Evolutionary conservation across 2,329 filamentous ascomycete species (phyloP).

Genomic region (Decorospora gaudefroyi): DNA sequence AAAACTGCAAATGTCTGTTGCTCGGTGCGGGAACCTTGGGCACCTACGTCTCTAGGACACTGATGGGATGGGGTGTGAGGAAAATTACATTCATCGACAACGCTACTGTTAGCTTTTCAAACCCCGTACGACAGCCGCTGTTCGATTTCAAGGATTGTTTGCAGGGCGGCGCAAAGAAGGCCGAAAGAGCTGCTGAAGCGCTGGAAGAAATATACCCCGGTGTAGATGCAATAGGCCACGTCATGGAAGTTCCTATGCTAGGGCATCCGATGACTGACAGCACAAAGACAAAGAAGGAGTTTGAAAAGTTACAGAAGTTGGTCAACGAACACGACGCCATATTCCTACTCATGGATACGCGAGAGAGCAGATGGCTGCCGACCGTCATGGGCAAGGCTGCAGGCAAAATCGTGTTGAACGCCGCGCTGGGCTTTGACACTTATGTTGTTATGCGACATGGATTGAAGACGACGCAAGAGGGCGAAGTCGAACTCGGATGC

Average conservation of each 20-base stretch:
- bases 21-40: constrained; percentile 92
- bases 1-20: constrained; percentile 84
- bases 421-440: constrained; percentile 92
- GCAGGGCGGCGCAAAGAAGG: constrained; percentile 82
- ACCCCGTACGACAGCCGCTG: constrained; percentile 91
- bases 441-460: constrained; percentile 98
- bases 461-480: constrained; percentile 56
- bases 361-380: constrained; percentile 92
- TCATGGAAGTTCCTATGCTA: constrained; percentile 90
- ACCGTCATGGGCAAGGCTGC: constrained; percentile 94
- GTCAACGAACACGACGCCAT: constrained; percentile 87
- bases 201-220: constrained; percentile 88
- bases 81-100: constrained; percentile 98
- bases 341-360: constrained; percentile 95
- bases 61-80: constrained; percentile 93
- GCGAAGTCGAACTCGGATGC: constrained; percentile 76
- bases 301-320: constrained; percentile 71
- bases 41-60: constrained; percentile 86
- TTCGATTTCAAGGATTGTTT: constrained; percentile 90
- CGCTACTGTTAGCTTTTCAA: constrained; percentile 90
- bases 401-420: constrained; percentile 95
- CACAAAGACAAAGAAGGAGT: constrained; percentile 70
- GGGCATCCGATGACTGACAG: constrained; percentile 84
- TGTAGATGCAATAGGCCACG: constrained; percentile 78
- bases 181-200: constrained; percentile 75